phyloP scores from a whole-genome alignment of 2,329 filamentous ascomycete species.

The Albophoma yamanashiensis region DNA sequence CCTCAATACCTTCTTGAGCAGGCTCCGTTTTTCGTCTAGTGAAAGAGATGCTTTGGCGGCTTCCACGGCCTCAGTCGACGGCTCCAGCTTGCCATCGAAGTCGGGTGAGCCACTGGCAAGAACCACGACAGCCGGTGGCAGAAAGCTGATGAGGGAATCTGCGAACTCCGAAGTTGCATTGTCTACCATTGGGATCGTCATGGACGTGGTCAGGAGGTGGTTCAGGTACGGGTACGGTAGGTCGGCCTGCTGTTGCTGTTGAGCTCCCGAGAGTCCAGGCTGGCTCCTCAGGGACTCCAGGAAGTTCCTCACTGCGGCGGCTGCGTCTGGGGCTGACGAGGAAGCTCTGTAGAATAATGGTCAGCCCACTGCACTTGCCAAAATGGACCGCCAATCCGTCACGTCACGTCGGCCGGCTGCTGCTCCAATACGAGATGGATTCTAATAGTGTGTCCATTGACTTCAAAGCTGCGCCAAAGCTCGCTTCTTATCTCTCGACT shows the following conservation, averaged over 20 bases:
- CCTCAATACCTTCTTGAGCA: slow-evolving; percentile 72
- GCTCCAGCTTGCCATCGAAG: slow-evolving; percentile 50
- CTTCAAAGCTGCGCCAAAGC: slow-evolving; percentile 6
- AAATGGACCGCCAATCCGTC: slow-evolving; percentile 1
- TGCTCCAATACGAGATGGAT: slow-evolving; percentile 15
- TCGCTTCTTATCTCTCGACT: slow-evolving; percentile 4
- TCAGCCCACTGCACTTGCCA: slow-evolving; percentile 25
- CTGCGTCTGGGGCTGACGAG: slow-evolving; percentile 55
- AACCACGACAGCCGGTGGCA: slow-evolving; percentile 70
- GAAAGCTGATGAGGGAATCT: slow-evolving; percentile 63
- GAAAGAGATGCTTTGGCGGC: slow-evolving; percentile 66
- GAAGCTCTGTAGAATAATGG: slow-evolving; percentile 39
- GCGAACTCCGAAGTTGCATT: slow-evolving; percentile 52
- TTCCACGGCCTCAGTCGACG: slow-evolving; percentile 55
- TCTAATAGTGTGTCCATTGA: slow-evolving; percentile 21
- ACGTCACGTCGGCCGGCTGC: slow-evolving; percentile 10
- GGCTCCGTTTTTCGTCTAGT: slow-evolving; percentile 64
- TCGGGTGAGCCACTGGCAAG: slow-evolving; percentile 56
- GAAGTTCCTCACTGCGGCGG: slow-evolving; percentile 76
- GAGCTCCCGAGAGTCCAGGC: slow-evolving; percentile 25
- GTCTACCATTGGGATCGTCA: slow-evolving; percentile 69
- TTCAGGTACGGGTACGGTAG: slow-evolving; percentile 72
- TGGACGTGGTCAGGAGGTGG: slow-evolving; percentile 70
- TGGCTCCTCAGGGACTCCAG: slow-evolving; percentile 66
- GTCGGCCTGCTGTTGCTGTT: slow-evolving; percentile 26